phyloP scores from a whole-genome alignment of 2,329 filamentous ascomycete genomes.

The Chrysoporthe deuterocubensis region DNA sequence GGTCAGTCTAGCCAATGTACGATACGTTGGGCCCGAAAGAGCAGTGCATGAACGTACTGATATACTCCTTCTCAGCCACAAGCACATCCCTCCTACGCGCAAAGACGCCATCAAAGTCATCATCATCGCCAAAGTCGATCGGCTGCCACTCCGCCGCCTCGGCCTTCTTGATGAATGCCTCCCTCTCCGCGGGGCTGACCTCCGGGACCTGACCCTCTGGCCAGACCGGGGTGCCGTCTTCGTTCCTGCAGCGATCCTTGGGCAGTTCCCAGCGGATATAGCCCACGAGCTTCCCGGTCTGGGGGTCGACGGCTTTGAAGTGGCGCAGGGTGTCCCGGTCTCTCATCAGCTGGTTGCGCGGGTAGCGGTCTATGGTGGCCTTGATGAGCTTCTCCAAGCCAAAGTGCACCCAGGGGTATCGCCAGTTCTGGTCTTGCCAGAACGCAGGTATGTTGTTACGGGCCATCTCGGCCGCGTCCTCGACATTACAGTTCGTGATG shows the following conservation, averaged over 20 bases:
- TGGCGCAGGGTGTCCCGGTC: constrained; percentile 30
- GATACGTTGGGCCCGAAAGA: too few relatives aligned
- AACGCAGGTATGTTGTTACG: constrained; percentile 33
- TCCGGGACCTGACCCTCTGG: constrained; percentile 30
- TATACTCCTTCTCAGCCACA: constrained; percentile 26
- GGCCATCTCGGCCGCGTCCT: constrained; percentile 28
- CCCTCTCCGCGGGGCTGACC: constrained; percentile 27
- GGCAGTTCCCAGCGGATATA: constrained; percentile 34
- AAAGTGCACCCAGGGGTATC: constrained; percentile 26
- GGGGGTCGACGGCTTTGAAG: constrained; percentile 32
- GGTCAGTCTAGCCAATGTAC: not conserved
- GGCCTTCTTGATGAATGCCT: constrained; percentile 22
- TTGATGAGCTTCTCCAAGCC: constrained; percentile 19
- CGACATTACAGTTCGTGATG: constrained; percentile 28
- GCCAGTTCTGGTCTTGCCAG: constrained; percentile 32
- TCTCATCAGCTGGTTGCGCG: constrained; percentile 29
- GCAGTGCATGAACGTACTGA: constrained; percentile 15
- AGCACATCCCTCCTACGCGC: constrained; percentile 23
- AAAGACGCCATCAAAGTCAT: constrained; percentile 25
- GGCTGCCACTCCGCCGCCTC: constrained; percentile 28
- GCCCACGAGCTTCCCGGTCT: constrained; percentile 31
- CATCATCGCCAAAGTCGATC: constrained; percentile 13
- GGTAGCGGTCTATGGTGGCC: constrained; percentile 12
- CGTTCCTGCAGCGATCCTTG: not conserved
- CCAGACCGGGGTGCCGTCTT: constrained; percentile 23